Percentiles rank a stretch among this genome's conserved stretches.
phyloP scores from a whole-genome alignment of 2,329 filamentous ascomycete genomes.

The Calycina herbarum region DNA sequence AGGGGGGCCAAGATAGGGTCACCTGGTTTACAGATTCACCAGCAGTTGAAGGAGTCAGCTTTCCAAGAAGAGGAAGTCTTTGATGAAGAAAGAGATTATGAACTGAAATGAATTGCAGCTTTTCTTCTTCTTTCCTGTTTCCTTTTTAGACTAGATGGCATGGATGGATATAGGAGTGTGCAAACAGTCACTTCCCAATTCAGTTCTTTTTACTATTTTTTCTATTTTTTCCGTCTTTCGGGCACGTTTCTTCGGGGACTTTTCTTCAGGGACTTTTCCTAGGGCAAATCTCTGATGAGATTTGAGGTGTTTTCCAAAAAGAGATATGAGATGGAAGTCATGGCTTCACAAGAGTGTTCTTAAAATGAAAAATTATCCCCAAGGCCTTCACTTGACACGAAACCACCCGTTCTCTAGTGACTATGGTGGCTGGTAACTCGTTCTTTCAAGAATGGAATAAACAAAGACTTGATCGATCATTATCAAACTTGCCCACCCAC shows the following conservation, averaged over 20 bases:
- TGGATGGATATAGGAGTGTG: constrained; percentile 4
- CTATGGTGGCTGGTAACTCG: background rate
- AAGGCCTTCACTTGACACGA: no score
- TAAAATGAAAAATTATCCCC: background rate
- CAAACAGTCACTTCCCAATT: constrained; percentile 1
- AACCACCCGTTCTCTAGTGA: background rate
- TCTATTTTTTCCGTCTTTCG: background rate
- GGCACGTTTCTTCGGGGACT: background rate
- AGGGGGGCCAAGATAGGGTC: constrained; percentile 77
- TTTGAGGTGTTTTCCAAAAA: background rate
- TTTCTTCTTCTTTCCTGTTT: background rate
- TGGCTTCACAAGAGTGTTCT: background rate
- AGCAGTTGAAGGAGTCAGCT: constrained; percentile 82
- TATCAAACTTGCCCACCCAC: no score
- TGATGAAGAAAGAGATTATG: constrained; percentile 36
- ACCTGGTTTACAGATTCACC: constrained; percentile 93
- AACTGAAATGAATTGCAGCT: background rate
- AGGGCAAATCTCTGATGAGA: background rate
- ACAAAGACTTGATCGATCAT: no score
- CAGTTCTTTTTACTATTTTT: background rate
- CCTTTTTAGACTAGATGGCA: constrained; percentile 2
- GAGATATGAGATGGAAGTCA: background rate
- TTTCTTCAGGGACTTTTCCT: background rate
- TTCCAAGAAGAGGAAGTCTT: constrained; percentile 71
- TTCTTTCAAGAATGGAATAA: no score